Evolutionary conservation across 805 yeast genomes (phyloP).

Genomic region (Metschnikowia shivogae): DNA sequence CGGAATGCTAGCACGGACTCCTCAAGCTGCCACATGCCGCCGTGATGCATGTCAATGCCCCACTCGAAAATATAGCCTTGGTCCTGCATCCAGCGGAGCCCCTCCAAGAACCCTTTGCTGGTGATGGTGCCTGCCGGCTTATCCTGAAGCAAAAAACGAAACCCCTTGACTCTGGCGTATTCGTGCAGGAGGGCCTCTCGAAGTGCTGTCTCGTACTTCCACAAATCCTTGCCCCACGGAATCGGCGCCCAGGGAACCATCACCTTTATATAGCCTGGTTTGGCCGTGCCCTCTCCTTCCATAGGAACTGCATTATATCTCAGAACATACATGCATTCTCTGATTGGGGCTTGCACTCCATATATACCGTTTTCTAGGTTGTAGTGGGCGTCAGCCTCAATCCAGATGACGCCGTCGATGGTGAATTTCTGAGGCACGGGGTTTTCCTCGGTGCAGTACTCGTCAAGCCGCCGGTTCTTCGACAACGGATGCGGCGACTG

Average conservation of each 20-base stretch:
- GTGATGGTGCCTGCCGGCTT: slow-evolving; percentile 36
- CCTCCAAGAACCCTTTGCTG: slow-evolving; percentile 22
- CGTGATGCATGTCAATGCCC: slow-evolving; percentile 36
- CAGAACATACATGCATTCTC: slow-evolving; percentile 22
- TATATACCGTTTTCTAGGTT: slow-evolving; percentile 8
- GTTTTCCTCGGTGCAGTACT: slow-evolving; percentile 18
- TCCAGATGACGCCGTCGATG: slow-evolving; percentile 27
- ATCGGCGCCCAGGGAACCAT: slow-evolving; percentile 47
- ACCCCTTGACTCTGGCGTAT: slow-evolving; percentile 30
- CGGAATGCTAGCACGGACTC: slow-evolving; percentile 29
- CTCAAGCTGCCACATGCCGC: slow-evolving; percentile 39
- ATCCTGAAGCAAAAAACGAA: slow-evolving; percentile 42
- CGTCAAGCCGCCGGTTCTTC: slow-evolving; percentile 21
- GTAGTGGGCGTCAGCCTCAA: slow-evolving; percentile 31
- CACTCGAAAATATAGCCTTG: slow-evolving; percentile 35
- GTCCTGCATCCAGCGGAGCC: slow-evolving; percentile 31
- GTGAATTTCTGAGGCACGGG: slow-evolving; percentile 6
- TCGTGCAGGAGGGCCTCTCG: slow-evolving; percentile 8
- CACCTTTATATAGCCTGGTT: slow-evolving; percentile 19
- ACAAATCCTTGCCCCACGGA: slow-evolving; percentile 26
- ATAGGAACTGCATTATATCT: slow-evolving; percentile 11
- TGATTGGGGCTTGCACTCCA: slow-evolving; percentile 25
- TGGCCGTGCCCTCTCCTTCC: slow-evolving; percentile 11
- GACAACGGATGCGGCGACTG: slow-evolving; percentile 23
- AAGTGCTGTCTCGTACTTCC: slow-evolving; percentile 14